Percentiles rank a stretch among this genome's conserved stretches.
phyloP scores from a whole-genome alignment of 345 rosid species.

The Psidium friedrichsthalianum region DNA sequence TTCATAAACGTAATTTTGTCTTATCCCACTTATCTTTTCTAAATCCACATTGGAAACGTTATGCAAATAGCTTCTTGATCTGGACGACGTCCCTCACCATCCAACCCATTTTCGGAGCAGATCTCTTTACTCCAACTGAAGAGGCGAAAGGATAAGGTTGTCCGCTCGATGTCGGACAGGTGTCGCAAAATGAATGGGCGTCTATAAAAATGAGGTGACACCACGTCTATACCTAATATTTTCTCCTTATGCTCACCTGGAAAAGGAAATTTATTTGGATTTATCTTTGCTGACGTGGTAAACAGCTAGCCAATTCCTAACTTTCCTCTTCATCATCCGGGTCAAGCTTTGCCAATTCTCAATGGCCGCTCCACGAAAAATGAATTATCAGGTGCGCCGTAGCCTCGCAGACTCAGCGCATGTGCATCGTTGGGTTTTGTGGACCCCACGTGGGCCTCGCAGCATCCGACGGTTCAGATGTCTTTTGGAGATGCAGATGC shows the following conservation, averaged over 20 bases:
- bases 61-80: background rate
- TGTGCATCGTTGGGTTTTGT: background rate
- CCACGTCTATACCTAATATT: too few relatives aligned
- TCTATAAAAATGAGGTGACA: too few relatives aligned
- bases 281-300: background rate
- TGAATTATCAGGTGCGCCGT: background rate
- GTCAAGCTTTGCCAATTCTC: background rate
- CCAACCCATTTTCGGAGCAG: too few relatives aligned
- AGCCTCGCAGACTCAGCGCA: background rate
- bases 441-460: background rate
- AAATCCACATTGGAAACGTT: background rate
- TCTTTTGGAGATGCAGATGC: too few relatives aligned
- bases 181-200: too few relatives aligned
- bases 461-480: background rate
- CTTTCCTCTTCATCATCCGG: background rate
- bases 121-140: too few relatives aligned
- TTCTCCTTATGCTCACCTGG: background rate
- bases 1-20: background rate
- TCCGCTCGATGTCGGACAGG: too few relatives aligned
- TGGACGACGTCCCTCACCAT: background rate
- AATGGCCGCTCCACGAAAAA: background rate
- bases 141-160: too few relatives aligned
- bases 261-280: background rate
- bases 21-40: background rate
- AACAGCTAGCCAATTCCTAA: too few relatives aligned